Conservation (phyloP, 257 asterid genomes). For the Solanum rostratum region DNA sequence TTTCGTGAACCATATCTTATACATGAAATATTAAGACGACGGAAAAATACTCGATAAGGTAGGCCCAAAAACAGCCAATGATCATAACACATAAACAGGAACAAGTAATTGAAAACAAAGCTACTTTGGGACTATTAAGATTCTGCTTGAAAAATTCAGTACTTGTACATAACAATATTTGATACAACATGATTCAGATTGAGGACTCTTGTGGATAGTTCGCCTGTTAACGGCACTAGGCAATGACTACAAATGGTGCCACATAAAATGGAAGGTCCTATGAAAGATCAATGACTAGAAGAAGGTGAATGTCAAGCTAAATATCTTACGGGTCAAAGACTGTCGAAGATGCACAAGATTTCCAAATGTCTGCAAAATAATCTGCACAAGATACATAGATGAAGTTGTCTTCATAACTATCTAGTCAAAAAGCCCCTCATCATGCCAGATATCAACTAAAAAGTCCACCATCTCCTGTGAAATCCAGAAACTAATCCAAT, state of each 20-base stretch:
- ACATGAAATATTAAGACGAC: background rate
- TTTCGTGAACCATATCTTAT: background rate
- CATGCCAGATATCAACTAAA: slow-evolving; percentile 83
- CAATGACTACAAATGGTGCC: background rate
- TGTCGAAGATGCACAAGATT: background rate
- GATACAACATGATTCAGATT: background rate
- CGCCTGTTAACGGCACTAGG: background rate
- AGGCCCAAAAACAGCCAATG: background rate
- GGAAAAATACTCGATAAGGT: background rate
- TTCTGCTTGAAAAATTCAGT: background rate
- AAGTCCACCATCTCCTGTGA: slow-evolving; percentile 94
- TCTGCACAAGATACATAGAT: slow-evolving; percentile 1
- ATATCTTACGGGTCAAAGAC: background rate
- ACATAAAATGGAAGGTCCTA: background rate
- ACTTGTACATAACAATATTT: background rate
- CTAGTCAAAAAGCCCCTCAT: slow-evolving; percentile 81
- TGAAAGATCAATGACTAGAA: background rate
- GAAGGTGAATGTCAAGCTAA: background rate
- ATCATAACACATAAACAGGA: background rate
- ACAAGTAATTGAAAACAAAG: background rate
- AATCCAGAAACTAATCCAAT: slow-evolving; percentile 1
- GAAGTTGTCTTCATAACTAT: background rate
- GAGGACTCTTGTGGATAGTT: background rate
- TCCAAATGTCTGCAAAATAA: background rate
- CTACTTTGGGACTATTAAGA: background rate